These are phyloP conservation scores for Aspergillus sp. DNA, from an alignment of 2,329 filamentous ascomycete species.

Conservation along the genomic window DNA sequence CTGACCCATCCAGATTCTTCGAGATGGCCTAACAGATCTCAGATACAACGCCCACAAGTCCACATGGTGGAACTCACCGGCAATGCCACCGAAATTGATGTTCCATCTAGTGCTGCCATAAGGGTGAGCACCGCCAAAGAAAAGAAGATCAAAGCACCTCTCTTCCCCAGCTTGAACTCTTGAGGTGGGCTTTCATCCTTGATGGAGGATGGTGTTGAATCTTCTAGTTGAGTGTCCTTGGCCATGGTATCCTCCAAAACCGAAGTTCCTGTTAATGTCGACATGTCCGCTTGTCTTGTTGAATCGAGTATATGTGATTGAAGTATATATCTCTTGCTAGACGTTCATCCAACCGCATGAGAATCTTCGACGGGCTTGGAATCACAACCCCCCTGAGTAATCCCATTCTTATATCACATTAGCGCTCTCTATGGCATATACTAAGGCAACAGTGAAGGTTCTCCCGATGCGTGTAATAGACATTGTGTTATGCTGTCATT, in stretches of 20 bases:
- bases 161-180: constrained; percentile 3
- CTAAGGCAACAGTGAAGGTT: not conserved
- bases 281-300: not conserved
- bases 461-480: not conserved
- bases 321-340: too few relatives aligned
- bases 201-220: not conserved
- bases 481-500: not conserved
- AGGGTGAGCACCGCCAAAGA: constrained; percentile 7
- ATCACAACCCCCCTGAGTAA: not conserved
- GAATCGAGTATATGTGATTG: not conserved
- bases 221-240: not conserved
- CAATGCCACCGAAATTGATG: constrained; percentile 11
- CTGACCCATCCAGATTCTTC: constrained; percentile 50
- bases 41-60: not conserved
- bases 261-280: not conserved
- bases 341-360: too few relatives aligned
- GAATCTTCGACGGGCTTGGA: not conserved
- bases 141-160: constrained; percentile 7
- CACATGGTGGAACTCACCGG: constrained; percentile 2
- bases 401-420: not conserved
- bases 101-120: constrained; percentile 14
- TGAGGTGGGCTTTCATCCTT: not conserved
- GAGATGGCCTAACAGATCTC: constrained; percentile 44
- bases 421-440: not conserved
- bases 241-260: not conserved